phyloP scores from a whole-genome alignment of 2,329 filamentous ascomycete genomes.

The Penicillium glabrum region DNA sequence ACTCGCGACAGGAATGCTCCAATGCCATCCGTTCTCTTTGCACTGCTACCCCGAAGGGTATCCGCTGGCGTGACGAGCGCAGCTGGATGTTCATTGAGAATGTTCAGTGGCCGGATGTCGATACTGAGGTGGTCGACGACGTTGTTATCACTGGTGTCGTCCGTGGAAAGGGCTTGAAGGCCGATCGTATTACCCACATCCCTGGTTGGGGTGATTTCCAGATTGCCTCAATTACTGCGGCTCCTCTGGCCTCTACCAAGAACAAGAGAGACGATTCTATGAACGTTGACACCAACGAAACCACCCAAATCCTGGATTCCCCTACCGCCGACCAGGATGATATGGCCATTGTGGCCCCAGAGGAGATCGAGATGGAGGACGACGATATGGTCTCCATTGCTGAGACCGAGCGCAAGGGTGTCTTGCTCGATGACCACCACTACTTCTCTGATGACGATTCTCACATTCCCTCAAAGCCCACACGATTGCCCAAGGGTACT shows the following conservation, averaged over 20 bases:
- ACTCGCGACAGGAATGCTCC: slow-evolving; percentile 84
- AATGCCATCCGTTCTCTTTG: slow-evolving; percentile 90
- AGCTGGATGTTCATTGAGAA: slow-evolving; percentile 94
- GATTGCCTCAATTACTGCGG: slow-evolving; percentile 81
- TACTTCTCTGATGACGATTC: slow-evolving; percentile 91
- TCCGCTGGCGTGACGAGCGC: slow-evolving; percentile 92
- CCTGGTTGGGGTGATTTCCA: slow-evolving; percentile 95
- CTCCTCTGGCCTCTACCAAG: slow-evolving; percentile 61
- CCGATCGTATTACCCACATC: slow-evolving; percentile 84
- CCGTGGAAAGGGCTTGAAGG: slow-evolving; percentile 81
- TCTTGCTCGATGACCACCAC: slow-evolving; percentile 92
- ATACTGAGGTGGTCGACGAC: slow-evolving; percentile 46
- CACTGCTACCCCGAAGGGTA: slow-evolving; percentile 86
- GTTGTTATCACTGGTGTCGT: slow-evolving; percentile 82
- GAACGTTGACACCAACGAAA: slow-evolving; percentile 61
- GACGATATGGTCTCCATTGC: slow-evolving; percentile 55
- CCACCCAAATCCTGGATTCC: slow-evolving; percentile 59
- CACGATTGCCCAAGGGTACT: slow-evolving; percentile 82
- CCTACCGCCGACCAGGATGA: slow-evolving; percentile 82
- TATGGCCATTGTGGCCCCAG: slow-evolving; percentile 78
- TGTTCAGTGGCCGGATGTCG: slow-evolving; percentile 66
- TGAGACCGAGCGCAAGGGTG: slow-evolving; percentile 70
- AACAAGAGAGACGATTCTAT: slow-evolving; percentile 62
- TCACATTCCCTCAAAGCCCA: slow-evolving; percentile 62
- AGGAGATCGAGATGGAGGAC: slow-evolving; percentile 77